Evolutionary conservation across 2,329 filamentous ascomycete species (phyloP), one percentile per base, ranked within the genome.

Genomic region (Penicillium sp.): DNA sequence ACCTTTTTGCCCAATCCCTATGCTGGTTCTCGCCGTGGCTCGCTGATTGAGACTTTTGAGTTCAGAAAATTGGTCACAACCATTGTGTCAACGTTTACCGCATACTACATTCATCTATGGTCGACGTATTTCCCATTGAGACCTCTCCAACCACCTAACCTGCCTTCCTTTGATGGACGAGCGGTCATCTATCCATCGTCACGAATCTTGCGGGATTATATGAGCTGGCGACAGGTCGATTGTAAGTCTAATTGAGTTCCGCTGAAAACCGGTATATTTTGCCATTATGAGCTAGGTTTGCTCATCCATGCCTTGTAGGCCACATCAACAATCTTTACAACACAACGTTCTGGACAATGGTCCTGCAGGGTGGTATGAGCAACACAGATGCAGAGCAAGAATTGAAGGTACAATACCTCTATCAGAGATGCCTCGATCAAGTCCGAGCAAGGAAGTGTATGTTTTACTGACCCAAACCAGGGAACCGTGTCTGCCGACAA

Each of bases 281-380:
- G 26, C 26, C n/a, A 19, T 5, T 8, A 8, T 8, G 19, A 9
- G 13, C 26, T 26, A 24, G 15, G 4, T 9, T 50, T 28, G 28
- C 7, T 49, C 19, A 28, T 26, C 3, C 17, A 9, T 28, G 6
- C 12, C n/a, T 7, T 22, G 17, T 62, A 94, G 91, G 91, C 68
- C 95, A 99, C 75, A 96, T 99, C 71, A 99, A 99, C 78, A 99
- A 99, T 73, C 85, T 99, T 4, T 99, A 97, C 79, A 99, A 99
- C 76, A 99, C 95, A 0, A 92, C 92, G 0, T 98, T 98, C 76
- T 99, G 95, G 95, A 84, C 89, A 0, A 82, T 99, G 71, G 90
- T 98, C 24, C 87, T 92, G 66, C 82, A 87, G 53, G 93, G 91
- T 2, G 91, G 89, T 0, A 85, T 95, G 81, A 88, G 86, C 56